Evolutionary conservation across 148 eudicot genomes (phyloP).

Genomic region (Rhododendron griersonianum): DNA sequence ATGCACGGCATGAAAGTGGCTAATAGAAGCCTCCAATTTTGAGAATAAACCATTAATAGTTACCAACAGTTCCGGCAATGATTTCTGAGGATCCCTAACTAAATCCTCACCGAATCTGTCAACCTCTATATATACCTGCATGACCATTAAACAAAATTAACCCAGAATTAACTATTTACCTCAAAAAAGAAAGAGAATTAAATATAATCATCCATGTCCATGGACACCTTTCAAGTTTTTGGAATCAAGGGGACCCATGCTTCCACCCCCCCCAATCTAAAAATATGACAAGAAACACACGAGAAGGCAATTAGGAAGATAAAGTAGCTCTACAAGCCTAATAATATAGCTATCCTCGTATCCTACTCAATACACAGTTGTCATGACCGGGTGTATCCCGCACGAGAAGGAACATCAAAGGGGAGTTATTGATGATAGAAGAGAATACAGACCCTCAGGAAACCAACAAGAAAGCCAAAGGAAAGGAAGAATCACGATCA

Average conservation of each 20-base stretch:
- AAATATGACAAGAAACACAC: not conserved
- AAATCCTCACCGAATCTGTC: constrained; percentile 68
- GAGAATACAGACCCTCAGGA: not conserved
- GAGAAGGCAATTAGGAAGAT: not conserved
- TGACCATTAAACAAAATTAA: constrained; percentile 4
- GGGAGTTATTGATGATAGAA: not conserved
- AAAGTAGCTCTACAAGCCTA: not conserved
- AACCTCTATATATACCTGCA: constrained; percentile 75
- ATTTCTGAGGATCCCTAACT: constrained; percentile 64
- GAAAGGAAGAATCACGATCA: not conserved
- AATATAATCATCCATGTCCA: not conserved
- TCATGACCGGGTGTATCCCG: not conserved
- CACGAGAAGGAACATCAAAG: not conserved
- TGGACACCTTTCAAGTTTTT: not conserved
- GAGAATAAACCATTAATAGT: constrained; percentile 55
- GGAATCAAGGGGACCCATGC: not conserved
- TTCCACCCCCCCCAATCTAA: not conserved
- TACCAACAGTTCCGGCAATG: constrained; percentile 54
- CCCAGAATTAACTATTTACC: not conserved
- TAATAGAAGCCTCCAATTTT: constrained; percentile 70
- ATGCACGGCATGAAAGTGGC: constrained; percentile 50
- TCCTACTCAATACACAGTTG: not conserved
- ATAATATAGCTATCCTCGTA: not conserved
- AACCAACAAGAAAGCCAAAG: not conserved
- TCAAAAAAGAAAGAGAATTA: not conserved